A percentile compares a stretch with the other conserved stretches of the same genome.
phyloP scores from a whole-genome alignment of 176 grass and related monocot species.

The Neostapfia colusana region DNA sequence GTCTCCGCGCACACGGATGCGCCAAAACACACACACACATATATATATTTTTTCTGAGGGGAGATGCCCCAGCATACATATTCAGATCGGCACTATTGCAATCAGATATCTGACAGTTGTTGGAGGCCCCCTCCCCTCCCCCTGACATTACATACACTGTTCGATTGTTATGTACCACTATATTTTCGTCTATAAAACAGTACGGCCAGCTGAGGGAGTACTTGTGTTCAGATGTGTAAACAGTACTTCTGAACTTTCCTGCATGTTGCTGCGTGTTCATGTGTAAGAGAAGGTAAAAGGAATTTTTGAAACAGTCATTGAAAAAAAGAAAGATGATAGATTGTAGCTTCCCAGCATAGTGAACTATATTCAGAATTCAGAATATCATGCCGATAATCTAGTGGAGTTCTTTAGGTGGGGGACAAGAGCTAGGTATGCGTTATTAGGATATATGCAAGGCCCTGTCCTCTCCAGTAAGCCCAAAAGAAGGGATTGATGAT shows the following conservation, averaged over 20 bases:
- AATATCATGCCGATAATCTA: neutral
- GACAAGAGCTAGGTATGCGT: neutral
- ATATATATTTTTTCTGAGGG: too few species aligned
- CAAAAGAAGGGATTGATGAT: neutral
- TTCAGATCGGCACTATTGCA: slow-evolving; percentile 13
- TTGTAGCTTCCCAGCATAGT: too few species aligned
- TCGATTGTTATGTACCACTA: neutral
- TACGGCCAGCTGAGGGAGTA: neutral
- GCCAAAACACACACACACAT: too few species aligned
- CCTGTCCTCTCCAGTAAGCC: slow-evolving; percentile 1
- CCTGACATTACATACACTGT: neutral
- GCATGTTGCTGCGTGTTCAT: too few species aligned
- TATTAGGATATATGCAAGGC: neutral
- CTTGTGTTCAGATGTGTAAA: neutral
- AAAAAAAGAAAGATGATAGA: too few species aligned
- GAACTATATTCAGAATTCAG: neutral
- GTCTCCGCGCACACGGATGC: slow-evolving; percentile 11
- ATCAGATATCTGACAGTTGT: slow-evolving; percentile 36
- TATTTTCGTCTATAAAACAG: neutral
- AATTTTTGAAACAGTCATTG: neutral
- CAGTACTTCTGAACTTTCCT: too few species aligned
- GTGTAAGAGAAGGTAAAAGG: neutral
- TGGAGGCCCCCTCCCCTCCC: slow-evolving; percentile 15
- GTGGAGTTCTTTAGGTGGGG: neutral
- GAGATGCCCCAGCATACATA: too few species aligned